Conservation (phyloP, 1,284 basidiomycete species). For the Cutaneotrichosporon mucoides region DNA sequence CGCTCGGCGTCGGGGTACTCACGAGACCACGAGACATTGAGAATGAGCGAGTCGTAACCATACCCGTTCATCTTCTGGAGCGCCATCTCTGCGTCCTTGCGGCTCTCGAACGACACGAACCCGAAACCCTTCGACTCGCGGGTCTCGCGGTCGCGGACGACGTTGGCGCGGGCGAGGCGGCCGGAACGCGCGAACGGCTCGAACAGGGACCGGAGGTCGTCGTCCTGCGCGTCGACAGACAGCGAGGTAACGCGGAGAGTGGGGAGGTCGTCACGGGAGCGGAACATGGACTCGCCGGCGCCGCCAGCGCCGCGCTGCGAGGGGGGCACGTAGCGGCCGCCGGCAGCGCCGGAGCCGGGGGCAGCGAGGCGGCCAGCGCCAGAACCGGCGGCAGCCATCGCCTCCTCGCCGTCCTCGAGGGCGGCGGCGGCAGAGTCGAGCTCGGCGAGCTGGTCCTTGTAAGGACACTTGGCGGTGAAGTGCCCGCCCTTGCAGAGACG, state of each 20-base stretch:
- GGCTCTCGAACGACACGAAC: constrained; percentile 81
- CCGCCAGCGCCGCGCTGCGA: constrained; percentile 53
- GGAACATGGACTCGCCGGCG: constrained; percentile 76
- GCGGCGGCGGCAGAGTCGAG: constrained; percentile 64
- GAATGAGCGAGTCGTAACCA: constrained; percentile 52
- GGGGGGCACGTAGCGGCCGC: constrained; percentile 85
- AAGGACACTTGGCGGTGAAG: constrained; percentile 97
- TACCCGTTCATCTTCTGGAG: constrained; percentile 90
- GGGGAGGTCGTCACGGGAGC: constrained; percentile 79
- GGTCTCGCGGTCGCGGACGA: constrained; percentile 93
- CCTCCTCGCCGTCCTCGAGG: constrained; percentile 50
- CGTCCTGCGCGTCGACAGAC: constrained; percentile 90
- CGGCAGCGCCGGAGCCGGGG: constrained; percentile 38
- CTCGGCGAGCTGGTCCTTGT: constrained; percentile 80
- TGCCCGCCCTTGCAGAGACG: constrained; percentile 95
- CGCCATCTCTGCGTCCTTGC: constrained; percentile 74
- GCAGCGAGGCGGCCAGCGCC: constrained; percentile 21
- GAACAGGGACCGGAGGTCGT: constrained; percentile 90
- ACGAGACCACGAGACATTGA: constrained; percentile 44
- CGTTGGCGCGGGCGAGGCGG: constrained; percentile 81
- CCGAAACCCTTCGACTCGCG: constrained; percentile 77
- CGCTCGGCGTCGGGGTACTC: constrained; percentile 13
- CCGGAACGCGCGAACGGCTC: constrained; percentile 60
- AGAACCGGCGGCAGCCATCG: constrained; percentile 19
- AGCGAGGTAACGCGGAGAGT: constrained; percentile 97